Evolutionary conservation across 164 flowering plant genomes (phyloP), one percentile per base, ranked within the genome.

Genomic region (Aristolochia californica): DNA sequence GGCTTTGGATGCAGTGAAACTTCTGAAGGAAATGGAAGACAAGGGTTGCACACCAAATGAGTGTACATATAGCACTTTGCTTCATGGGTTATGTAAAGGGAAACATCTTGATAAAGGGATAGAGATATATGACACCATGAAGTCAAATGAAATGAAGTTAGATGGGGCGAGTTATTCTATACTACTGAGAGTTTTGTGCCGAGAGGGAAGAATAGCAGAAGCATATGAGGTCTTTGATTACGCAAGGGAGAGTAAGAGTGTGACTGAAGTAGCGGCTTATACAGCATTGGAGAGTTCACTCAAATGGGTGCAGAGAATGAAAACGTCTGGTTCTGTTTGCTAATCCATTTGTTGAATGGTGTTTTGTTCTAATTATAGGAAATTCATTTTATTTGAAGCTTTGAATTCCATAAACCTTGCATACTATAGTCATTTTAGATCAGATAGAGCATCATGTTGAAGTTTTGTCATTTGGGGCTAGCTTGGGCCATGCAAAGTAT

Each of bases 171-270:
- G 91, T 45, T 89, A 93, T 77, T 85, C 84, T 45, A 76, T 88
- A 3, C 62, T 84, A 63, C 67, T 93, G 57, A 81, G 97, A 77
- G 66, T 71, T 11, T 78, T 93, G 38, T 87, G 94, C 73, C 72
- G 84, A 72, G 74, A 64, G 13, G 83, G 81, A 40, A 80, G 68
- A 68, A 71, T 89, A 62, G 90, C 87, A 0, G 95, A 83, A 53
- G 97, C 98, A 21, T 89, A 83, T 70, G 90, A 78, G 60, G 87
- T 83, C 24, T 87, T 80, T 78, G 97, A 89, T 78, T 87, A 87
- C 75, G 97, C 83, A 0, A 74, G 80, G 50, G 79, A 79, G 71
- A 89, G 93, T 61, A 87, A 89, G 78, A 85, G 97, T 64, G 49
- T 87, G 47, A 74, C 79, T 0, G 90, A 85, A 69, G 84, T 74